Evolutionary conservation across 2,329 filamentous ascomycete species (phyloP), one percentile per base, ranked within the genome.

Genomic region (Trichoderma polysporum): DNA sequence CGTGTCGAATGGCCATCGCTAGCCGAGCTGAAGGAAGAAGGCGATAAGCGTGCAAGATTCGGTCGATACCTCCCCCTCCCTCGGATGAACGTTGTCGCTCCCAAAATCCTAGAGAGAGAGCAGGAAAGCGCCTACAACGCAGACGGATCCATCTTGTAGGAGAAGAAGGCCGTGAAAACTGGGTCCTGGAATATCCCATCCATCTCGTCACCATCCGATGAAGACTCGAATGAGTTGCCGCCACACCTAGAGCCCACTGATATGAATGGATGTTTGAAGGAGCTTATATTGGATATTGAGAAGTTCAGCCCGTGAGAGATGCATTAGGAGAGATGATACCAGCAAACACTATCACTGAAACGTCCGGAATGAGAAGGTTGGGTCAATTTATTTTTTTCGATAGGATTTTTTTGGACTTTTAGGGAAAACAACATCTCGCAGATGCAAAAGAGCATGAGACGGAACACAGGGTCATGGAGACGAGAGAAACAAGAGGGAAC

Each of bases 11-110:
- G 79, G 79, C 79, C 79, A 1, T 73, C 74, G 9, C 68, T 77
- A 45, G 70, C 77, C 13, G 77, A 79, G 63, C 72, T 79, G 31
- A 79, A 79, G 59, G 76, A 77, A 29, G 75, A 76, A 15, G 76
- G 76, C 39, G 75, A 79, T 62, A 74, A 71, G 49, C 71, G 75
- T 19, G 70, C 72, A 37, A 63, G 68, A 52, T 67, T 73, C 49
- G 68, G 71, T 22, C 75, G 77, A n/a, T 73, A 70, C 35, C 70
- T 80, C 25, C 78, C 78, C 47, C 68, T 75, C 2, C 78, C 78
- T 33, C 74, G 73, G 19, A 69, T 76, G 35, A 72, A 73, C 47
- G 15, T 71, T 19, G 39, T 70, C 22, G 69, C 71, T 17, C 35
- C 54, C 9, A 66, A 56, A 19, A 54, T 70, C 35, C 45, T 39